phyloP scores from a whole-genome alignment of 1,284 basidiomycete species.

The Sphagnurus paluster region DNA sequence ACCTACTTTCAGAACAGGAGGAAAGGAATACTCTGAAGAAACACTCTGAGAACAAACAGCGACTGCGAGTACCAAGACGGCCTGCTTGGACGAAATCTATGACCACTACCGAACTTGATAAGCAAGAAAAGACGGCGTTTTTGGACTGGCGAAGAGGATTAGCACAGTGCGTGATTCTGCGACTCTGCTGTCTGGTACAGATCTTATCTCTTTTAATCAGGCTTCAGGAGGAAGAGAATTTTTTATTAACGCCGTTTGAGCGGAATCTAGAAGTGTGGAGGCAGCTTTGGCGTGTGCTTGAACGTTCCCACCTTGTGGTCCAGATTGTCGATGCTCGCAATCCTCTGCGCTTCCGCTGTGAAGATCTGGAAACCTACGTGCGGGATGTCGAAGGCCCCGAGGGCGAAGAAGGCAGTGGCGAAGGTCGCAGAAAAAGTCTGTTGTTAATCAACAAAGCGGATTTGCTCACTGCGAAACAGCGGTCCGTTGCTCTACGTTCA shows the following conservation, averaged over 20 bases:
- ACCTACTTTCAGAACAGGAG: slow-evolving; percentile 83
- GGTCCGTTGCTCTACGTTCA: slow-evolving; percentile 45
- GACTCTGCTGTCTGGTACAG: slow-evolving; percentile 1
- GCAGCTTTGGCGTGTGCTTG: slow-evolving; percentile 93
- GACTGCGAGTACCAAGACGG: slow-evolving; percentile 81
- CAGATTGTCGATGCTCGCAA: slow-evolving; percentile 97
- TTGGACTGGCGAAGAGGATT: slow-evolving; percentile 89
- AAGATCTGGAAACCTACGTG: slow-evolving; percentile 90
- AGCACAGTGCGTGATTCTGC: slow-evolving; percentile 82
- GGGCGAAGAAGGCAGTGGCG: slow-evolving; percentile 76
- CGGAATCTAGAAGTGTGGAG: slow-evolving; percentile 97
- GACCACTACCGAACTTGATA: slow-evolving; percentile 77
- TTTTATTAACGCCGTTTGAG: slow-evolving; percentile 93
- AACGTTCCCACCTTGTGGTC: slow-evolving; percentile 91
- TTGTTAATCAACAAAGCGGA: slow-evolving; percentile 98
- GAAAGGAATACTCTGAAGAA: slow-evolving; percentile 74
- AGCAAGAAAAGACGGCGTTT: slow-evolving; percentile 86
- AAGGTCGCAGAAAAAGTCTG: slow-evolving; percentile 72
- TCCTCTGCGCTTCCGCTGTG: slow-evolving; percentile 87
- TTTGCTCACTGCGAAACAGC: slow-evolving; percentile 84
- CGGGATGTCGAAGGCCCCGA: slow-evolving; percentile 75
- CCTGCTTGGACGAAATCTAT: slow-evolving; percentile 85
- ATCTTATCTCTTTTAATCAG: slow-evolving; percentile 35
- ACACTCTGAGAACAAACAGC: slow-evolving; percentile 72
- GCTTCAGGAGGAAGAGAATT: slow-evolving; percentile 75